Base-by-base conservation (phyloP, 441 rosid species). In the Pelargonium australe region DNA sequence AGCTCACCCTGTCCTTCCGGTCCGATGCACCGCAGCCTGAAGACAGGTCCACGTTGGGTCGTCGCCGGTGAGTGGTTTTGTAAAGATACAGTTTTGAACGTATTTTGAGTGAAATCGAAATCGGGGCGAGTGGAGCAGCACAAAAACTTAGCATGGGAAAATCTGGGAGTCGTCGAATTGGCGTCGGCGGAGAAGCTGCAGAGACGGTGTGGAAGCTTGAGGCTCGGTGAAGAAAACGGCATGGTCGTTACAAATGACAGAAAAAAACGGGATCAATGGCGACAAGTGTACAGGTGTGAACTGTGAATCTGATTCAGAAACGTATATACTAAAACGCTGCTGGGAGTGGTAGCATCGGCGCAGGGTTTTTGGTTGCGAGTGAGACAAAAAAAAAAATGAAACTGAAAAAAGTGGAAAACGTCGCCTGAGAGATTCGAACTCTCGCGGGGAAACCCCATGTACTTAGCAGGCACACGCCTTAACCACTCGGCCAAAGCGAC, bases 401-500 rank as follows among this genome's bases (percentile, higher is more conserved):
- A 20, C 23, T 20, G 23, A 20, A 20, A 20, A 20, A 20, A 20
- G 23, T 20, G 0, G 23, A 20, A 0, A 0, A 0, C 41, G 89
- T 84, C 89, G 96, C 95, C 97, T 86, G 89, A 89, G 88, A 88
- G 90, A 85, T 86, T 87, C 92, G 91, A 91, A 88, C 94, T 89
- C 96, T 86, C 96, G 96, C 94, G 90, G 96, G 94, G 78, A 80
- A 67, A 86, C 75, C 96, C 96, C 93, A 86, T 82, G 91, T 86
- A 83, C 96, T 89, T 89, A 85, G 91, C 92, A 89, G 94, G 97
- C 96, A 87, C 92, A 85, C 95, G 88, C 94, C 96, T 90, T 87
- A 88, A 90, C 98, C 95, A 85, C 95, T 89, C 91, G 84, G 90
- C 86, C 86, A 82, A 86, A 86, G 90, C 89, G 84, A 73, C 83